phyloP scores from a whole-genome alignment of 2,329 filamentous ascomycete species.

The Curvularia sp. region DNA sequence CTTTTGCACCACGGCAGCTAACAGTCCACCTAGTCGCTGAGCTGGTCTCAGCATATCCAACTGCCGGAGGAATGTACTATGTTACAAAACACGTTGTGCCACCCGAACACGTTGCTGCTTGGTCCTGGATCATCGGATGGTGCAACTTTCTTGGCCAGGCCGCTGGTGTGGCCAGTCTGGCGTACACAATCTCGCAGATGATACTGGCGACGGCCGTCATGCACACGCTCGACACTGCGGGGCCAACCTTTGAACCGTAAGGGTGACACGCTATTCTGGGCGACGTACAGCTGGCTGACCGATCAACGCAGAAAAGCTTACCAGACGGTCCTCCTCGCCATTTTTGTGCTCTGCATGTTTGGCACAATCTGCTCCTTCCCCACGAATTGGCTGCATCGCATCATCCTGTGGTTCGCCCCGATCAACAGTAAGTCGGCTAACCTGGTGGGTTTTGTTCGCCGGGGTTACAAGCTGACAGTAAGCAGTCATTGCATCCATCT shows the following conservation, averaged over 20 bases:
- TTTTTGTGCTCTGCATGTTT: constrained; percentile 62
- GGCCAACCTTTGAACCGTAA: constrained; percentile 65
- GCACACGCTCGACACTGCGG: constrained; percentile 63
- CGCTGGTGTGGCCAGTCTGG: constrained; percentile 67
- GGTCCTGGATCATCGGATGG: constrained; percentile 73
- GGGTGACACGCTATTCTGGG: constrained; percentile 30
- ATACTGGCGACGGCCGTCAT: constrained; percentile 67
- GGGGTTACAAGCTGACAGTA: constrained; percentile 13
- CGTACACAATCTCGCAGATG: constrained; percentile 70
- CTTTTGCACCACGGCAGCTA: neutral
- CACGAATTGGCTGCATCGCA: constrained; percentile 65
- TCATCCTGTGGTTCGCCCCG: constrained; percentile 70
- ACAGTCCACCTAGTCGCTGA: constrained; percentile 62
- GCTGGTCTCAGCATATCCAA: constrained; percentile 71
- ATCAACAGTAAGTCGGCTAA: constrained; percentile 61
- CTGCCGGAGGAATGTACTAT: constrained; percentile 73
- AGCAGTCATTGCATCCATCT: constrained; percentile 64
- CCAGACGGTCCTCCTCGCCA: constrained; percentile 66
- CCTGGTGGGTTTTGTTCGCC: neutral
- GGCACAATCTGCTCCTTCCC: constrained; percentile 69
- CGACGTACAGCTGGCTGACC: constrained; percentile 14
- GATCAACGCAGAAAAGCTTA: constrained; percentile 58
- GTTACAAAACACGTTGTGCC: constrained; percentile 71
- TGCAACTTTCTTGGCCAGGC: constrained; percentile 71
- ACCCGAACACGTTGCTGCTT: constrained; percentile 66